Evolutionary conservation across 192 early-diverging fungal species (phyloP), one percentile per base, ranked within the genome.

Genomic region (Rhizoclosmatium globosum): DNA sequence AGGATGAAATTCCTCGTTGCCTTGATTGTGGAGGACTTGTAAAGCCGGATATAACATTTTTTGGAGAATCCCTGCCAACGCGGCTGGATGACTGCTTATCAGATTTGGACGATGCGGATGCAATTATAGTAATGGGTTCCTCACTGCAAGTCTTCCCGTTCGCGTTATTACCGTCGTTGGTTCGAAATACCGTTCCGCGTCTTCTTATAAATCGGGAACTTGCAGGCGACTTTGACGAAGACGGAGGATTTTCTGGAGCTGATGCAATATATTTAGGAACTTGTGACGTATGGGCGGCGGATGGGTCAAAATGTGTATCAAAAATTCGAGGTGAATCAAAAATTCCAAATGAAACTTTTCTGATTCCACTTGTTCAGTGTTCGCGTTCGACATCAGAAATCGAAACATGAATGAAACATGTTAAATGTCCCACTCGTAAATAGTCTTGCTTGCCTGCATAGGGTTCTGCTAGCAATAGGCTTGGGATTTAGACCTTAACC

Each of bases 1-100:
- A 42, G 46, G 85, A 88, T 39, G 81, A 85, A 47, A 90, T 95
- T 31, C 94, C 96, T 4, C 81, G 79, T 19, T 99, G 96, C 76
- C 64, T 65, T 9, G 31, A 68, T 11, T 97, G 96, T 81, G 68
- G 77, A 44, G 84, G 90, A 7, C 82, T 93, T 17, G 90, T 98
- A 76, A 98, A 99, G 77, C 97, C 96, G 7, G 92, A 96, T 73
- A 98, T 99, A 68, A 95, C 95, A 0, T 99, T 99, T 80, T 99
- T 99, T 84, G 96, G 96, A 23, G 94, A 99, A 82, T 77, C 83
- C 15, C 84, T 99, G 64, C 97, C 97, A 11, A 72, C 83, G 23
- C 89, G 91, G 13, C 58, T 72, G 38, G 38, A 41, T n/a, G 47
- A 58, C 2, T 13, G 62, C n/a, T 13, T 64, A 19, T 9, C 46